Evolutionary conservation across 495 filamentous ascomycete genomes (phyloP).

Genomic region (Penicillium canariense): DNA sequence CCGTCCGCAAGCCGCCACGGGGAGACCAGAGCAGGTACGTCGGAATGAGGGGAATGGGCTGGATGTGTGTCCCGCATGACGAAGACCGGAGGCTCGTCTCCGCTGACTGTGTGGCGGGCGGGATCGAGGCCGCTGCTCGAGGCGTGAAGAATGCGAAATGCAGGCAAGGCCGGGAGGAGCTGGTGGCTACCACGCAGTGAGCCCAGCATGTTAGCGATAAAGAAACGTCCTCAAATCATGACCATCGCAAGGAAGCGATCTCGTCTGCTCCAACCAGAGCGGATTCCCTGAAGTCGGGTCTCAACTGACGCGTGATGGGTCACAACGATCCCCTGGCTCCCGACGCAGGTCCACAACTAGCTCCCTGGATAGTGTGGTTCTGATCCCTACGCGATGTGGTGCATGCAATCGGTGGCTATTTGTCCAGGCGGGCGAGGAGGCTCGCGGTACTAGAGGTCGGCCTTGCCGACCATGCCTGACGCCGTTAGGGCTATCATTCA

Average conservation of each 20-base stretch:
- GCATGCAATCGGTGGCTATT: background rate
- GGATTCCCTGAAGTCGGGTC: constrained; percentile 13
- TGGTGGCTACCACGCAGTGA: constrained; percentile 8
- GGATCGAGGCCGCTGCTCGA: constrained; percentile 2
- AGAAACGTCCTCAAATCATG: background rate
- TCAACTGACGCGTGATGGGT: constrained; percentile 39
- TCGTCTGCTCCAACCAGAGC: constrained; percentile 7
- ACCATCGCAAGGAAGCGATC: background rate
- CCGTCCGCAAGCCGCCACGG: background rate
- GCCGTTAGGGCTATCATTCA: background rate
- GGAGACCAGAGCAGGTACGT: background rate
- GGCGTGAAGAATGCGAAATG: constrained; percentile 12
- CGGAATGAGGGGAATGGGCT: background rate
- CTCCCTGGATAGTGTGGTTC: constrained; percentile 1
- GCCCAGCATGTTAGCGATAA: background rate
- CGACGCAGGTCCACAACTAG: constrained; percentile 20
- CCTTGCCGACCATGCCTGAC: background rate
- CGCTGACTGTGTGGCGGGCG: constrained; percentile 12
- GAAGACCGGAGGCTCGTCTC: constrained; percentile 6
- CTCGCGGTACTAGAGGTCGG: background rate
- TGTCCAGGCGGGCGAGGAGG: background rate
- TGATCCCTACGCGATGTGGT: background rate
- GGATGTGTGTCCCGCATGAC: constrained; percentile 4
- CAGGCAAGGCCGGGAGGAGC: constrained; percentile 10
- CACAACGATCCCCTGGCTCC: constrained; percentile 24